phyloP scores from a whole-genome alignment of 1,139 yeast genomes.

The Yamadazyma dendronema region DNA sequence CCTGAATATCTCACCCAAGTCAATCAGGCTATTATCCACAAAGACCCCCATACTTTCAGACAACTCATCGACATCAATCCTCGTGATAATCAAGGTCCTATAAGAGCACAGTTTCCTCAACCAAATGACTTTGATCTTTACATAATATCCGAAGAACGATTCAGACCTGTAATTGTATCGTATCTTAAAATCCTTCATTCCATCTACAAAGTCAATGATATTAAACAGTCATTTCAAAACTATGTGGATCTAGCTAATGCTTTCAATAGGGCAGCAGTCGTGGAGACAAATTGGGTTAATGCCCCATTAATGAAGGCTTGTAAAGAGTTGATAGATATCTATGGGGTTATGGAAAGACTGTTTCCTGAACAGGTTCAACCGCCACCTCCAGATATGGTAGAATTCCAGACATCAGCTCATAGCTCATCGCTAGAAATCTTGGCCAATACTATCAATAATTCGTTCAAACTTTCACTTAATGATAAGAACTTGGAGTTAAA shows the following conservation, averaged over 20 bases:
- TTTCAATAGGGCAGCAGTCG: slow-evolving; percentile 61
- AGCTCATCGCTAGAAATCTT: slow-evolving; percentile 45
- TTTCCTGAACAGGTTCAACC: slow-evolving; percentile 27
- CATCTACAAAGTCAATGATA: slow-evolving; percentile 34
- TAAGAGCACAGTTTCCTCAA: slow-evolving; percentile 28
- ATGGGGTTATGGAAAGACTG: slow-evolving; percentile 34
- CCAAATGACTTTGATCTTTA: slow-evolving; percentile 44
- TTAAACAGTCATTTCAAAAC: slow-evolving; percentile 37
- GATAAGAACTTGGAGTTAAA: slow-evolving; percentile 61
- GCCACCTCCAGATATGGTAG: slow-evolving; percentile 5
- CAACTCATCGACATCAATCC: slow-evolving; percentile 37
- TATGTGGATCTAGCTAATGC: slow-evolving; percentile 44
- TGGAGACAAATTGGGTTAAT: slow-evolving; percentile 66
- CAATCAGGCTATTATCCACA: slow-evolving; percentile 4
- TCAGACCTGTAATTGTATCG: slow-evolving; percentile 31
- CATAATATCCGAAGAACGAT: slow-evolving; percentile 31
- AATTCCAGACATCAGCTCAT: slow-evolving; percentile 8
- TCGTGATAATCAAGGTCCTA: slow-evolving; percentile 24
- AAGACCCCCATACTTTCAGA: slow-evolving; percentile 20
- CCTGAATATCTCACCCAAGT: slow-evolving; percentile 5
- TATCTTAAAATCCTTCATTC: slow-evolving; percentile 41
- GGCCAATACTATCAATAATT: slow-evolving; percentile 67
- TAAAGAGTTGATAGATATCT: slow-evolving; percentile 52
- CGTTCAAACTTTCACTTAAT: slow-evolving; percentile 75
- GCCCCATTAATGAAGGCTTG: slow-evolving; percentile 55